Evolutionary conservation across 169 alveolate species (phyloP), one percentile per base, ranked within the genome.

Genomic region (Plasmodium gonderi): DNA sequence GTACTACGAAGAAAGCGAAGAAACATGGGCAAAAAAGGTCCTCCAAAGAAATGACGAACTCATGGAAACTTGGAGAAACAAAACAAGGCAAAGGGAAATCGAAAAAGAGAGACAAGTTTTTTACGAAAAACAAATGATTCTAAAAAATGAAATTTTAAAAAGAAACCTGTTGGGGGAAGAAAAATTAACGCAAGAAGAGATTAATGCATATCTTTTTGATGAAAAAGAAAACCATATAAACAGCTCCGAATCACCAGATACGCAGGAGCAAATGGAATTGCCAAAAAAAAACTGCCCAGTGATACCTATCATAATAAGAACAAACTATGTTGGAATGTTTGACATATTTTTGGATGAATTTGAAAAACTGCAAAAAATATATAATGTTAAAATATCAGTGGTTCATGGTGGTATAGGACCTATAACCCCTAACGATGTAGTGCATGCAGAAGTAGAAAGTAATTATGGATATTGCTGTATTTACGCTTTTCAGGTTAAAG

Each of bases 391-490:
- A 38, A 94, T 96, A 33, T 95, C 97, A 1, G 95, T 96, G 26
- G 97, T 96, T 8, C 98, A 96, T 94, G 98, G 98, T 38, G 98
- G 98, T 23, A 80, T 96, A 65, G 98, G 98, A 8, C 97, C 98
- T 6, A 85, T 96, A n/a, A 92, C 95, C 5, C 97, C 97, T 23
- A 93, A 91, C 49, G 98, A 97, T 80, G 94, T 97, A 23, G 97
- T 94, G n/a, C 98, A 97, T 90, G 98, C 98, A 31, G 98, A 95
- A 42, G 96, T 97, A 45, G 98, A 97, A 90, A 95, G 94, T 90
- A 83, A 94, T 82, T 91, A 90, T 74, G 94, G 95, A 31, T 94
- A 94, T 72, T 96, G 98, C 80, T 97, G 98, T 17, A 95, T 97
- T 54, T 97, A 97, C 81, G 97, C 98, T 17, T 95, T 97, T 81